Evolutionary conservation across 2,329 filamentous ascomycete species (phyloP).

Genomic region (Phialophora tarda): DNA sequence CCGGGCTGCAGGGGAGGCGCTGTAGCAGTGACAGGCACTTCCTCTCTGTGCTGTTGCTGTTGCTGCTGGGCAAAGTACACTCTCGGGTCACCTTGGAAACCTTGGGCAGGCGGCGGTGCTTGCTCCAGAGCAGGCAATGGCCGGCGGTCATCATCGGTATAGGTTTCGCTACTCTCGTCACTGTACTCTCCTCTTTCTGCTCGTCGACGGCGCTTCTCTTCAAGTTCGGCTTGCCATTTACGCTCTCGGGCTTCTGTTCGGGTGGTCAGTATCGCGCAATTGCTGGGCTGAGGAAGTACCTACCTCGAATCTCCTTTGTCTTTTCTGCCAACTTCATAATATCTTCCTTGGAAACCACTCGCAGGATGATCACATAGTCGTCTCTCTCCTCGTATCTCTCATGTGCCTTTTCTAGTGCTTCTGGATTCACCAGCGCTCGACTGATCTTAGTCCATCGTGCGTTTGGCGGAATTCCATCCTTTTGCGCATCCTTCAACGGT

Average conservation of each 20-base stretch:
- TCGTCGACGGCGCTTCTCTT: constrained; percentile 46
- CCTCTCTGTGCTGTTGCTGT: constrained; percentile 18
- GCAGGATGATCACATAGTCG: constrained; percentile 89
- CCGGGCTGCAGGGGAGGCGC: constrained; percentile 9
- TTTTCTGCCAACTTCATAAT: constrained; percentile 85
- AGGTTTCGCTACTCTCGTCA: constrained; percentile 47
- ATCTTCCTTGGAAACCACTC: constrained; percentile 85
- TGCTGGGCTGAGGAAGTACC: constrained; percentile 37
- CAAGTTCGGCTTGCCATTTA: constrained; percentile 43
- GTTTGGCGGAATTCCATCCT: constrained; percentile 70
- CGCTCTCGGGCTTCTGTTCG: constrained; percentile 46
- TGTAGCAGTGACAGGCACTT: constrained; percentile 5
- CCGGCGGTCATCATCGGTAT: constrained; percentile 42
- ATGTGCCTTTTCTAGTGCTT: constrained; percentile 82
- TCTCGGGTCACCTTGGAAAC: constrained; percentile 30
- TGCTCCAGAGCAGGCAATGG: constrained; percentile 44
- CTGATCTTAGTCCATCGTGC: constrained; percentile 91
- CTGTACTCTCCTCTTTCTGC: constrained; percentile 50
- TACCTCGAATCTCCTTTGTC: constrained; percentile 81
- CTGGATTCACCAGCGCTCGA: constrained; percentile 84
- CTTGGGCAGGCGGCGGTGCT: constrained; percentile 33
- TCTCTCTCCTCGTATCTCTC: constrained; percentile 91
- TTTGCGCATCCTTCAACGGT: constrained; percentile 85
- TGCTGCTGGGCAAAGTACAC: constrained; percentile 29
- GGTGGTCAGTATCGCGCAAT: constrained; percentile 13